Evolutionary conservation across 1,139 yeast genomes (phyloP), one percentile per base, ranked within the genome.

Genomic region (Nakaseomyces glabratus): DNA sequence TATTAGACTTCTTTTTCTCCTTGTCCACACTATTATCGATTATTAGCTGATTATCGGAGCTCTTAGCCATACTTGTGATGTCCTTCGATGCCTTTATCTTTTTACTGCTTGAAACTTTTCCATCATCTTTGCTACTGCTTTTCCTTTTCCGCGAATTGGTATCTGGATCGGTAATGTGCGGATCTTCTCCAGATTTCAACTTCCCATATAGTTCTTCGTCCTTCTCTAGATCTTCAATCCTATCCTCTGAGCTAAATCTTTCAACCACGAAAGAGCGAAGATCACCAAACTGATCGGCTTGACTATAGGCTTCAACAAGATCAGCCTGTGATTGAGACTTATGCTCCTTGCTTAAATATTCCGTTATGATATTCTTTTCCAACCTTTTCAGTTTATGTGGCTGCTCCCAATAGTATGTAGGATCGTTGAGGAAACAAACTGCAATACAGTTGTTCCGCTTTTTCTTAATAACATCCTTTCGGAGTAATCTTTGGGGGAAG

Each of bases 381-480:
- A 60, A 43, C 12, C 44, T 42, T 23, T 38, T 47, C 18, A 59
- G 32, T 33, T 46, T 47, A 11, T 46, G 45, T 6, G 58, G 55
- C 25, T 45, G 44, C 17, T 51, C 57, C 63, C 64, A 60, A 38
- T 50, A 55, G 35, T 49, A 61, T 2, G 61, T 54, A 2, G 53
- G 49, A 39, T 61, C 64, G 35, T 52, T 52, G 35, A 59, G 52
- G 38, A 59, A 61, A 28, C 57, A 51, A n/a, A 60, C 63, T 4
- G 57, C 58, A 18, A 55, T 47, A 24, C 51, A 44, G 17, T 48
- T 45, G n/a, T 43, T 33, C 31, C 48, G 42, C 38, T 48, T 42
- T 35, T 51, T 43, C 33, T 46, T 42, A 33, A 48, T 47, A 5
- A 59, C 61, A 28, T 51, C 57, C 7, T 44, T 42, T 24, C 60